Base-by-base conservation (phyloP, 2,329 filamentous ascomycete species). In the Phyllosticta capitalensis region DNA sequence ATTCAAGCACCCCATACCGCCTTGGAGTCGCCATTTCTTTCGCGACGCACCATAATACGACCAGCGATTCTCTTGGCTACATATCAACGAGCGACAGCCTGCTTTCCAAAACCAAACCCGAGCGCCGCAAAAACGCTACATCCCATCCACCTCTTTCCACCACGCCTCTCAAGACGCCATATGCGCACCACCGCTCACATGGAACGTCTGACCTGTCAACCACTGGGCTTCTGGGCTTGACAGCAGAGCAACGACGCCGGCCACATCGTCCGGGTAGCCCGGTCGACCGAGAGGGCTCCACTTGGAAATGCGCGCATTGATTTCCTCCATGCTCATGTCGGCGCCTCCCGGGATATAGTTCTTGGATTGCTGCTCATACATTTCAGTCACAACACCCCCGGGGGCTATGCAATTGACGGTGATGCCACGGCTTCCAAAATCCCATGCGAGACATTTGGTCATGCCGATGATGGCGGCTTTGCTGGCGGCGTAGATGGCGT, bases 371-470 rank as follows among this genome's bases (percentile, higher is more conserved):
- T 55, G 52, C 4, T 52, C 48, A 9, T 55, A 55, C 92, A 96
- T 96, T 62, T 95, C 91, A n/a, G 90, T 95, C 55, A 83, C 88
- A 65, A 95, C 89, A 72, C 95, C 95, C 0, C 91, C 91, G 0
- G 91, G 91, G 1, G 91, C 90, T 68, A 96, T 89, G 9, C 88
- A 89, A 72, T 96, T 96, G 50, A 96, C 90, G 0, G 82, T 90
- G 63, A 96, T 81, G 1, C 90, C 90, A 67, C 84, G 81, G 5
- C 24, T 3, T 1, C 60, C 58, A 33, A 62, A 62, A 12, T 59
- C 57, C 22, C n/a, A 59, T 7, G 57, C 57, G 9, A 59, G 45
- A n/a, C 52, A 55, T n/a, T 55, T 55, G 19, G 50, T 21, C 52
- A 59, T 55, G 20, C 52, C 57, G 7, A 38, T 50, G 33, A 59